Conservation (phyloP, 169 alveolate genomes). For the Blepharisma undulans region DNA sequence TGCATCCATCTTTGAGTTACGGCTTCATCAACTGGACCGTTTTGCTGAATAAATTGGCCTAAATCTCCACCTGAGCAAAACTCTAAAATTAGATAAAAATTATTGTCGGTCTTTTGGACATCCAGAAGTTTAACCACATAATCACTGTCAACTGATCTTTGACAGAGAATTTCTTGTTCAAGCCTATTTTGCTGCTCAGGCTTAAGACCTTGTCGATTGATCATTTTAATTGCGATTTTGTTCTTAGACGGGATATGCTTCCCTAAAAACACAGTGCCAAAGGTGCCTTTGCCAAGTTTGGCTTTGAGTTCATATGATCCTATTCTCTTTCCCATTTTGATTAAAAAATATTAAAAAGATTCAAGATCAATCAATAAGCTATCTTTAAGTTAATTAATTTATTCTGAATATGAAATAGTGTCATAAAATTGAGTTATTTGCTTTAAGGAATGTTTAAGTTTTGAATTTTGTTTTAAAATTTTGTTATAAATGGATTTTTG, state of each 20-base stretch:
- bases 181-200: slow-evolving; percentile 32
- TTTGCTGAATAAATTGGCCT: slow-evolving; percentile 46
- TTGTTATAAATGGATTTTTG: not conserved
- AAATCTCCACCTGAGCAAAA: slow-evolving; percentile 73
- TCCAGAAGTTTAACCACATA: slow-evolving; percentile 56
- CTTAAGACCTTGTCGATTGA: not conserved
- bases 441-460: not conserved
- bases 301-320: slow-evolving; percentile 19
- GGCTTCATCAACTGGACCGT: slow-evolving; percentile 52
- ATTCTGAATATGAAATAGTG: not conserved
- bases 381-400: not conserved
- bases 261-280: slow-evolving; percentile 34
- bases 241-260: slow-evolving; percentile 1
- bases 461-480: no score
- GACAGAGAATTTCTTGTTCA: slow-evolving; percentile 34
- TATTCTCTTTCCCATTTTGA: slow-evolving; percentile 31
- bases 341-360: no score
- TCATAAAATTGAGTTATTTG: not conserved
- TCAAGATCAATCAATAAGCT: not conserved
- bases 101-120: slow-evolving; percentile 54
- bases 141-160: slow-evolving; percentile 38
- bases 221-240: slow-evolving; percentile 28
- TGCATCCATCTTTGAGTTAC: slow-evolving; percentile 60
- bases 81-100: slow-evolving; percentile 71
- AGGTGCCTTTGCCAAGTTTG: slow-evolving; percentile 26